A percentile compares a stretch with the other conserved stretches of the same genome.
These are phyloP conservation scores for Amanita molliuscula DNA, from an alignment of 768 basidiomycete species.

Conservation along the genomic window DNA sequence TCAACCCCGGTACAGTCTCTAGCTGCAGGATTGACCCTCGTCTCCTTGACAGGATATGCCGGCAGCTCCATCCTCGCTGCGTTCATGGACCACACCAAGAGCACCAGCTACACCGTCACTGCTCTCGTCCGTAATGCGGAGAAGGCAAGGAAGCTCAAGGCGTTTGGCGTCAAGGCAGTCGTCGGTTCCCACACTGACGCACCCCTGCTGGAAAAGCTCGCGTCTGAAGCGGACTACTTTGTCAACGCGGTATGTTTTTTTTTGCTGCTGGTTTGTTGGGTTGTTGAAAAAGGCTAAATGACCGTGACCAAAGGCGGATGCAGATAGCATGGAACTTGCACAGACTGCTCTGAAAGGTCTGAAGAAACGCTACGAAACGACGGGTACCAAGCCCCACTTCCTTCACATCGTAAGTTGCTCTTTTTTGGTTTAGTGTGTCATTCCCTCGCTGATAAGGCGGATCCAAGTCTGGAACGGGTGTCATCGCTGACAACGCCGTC, in stretches of 20 bases:
- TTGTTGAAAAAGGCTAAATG: neutral
- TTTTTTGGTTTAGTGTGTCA: neutral
- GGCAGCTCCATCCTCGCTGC: slow-evolving; percentile 34
- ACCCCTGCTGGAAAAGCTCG: slow-evolving; percentile 29
- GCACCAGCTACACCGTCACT: slow-evolving; percentile 27
- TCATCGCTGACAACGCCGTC: neutral
- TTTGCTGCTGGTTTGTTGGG: neutral
- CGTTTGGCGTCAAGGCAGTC: slow-evolving; percentile 25
- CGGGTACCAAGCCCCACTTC: slow-evolving; percentile 32
- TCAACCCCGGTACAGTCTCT: too few relatives aligned
- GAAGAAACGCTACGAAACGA: slow-evolving; percentile 33
- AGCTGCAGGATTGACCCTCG: too few relatives aligned
- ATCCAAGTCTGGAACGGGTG: neutral
- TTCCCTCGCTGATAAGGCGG: neutral
- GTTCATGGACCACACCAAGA: slow-evolving; percentile 26
- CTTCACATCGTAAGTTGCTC: slow-evolving; percentile 53
- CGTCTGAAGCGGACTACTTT: slow-evolving; percentile 32
- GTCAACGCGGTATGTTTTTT: slow-evolving; percentile 16
- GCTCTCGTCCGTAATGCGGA: slow-evolving; percentile 32
- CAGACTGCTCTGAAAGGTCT: slow-evolving; percentile 41
- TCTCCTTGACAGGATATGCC: slow-evolving; percentile 30
- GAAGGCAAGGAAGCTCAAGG: slow-evolving; percentile 32
- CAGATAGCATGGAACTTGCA: slow-evolving; percentile 34
- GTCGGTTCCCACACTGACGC: slow-evolving; percentile 38
- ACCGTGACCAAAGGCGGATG: slow-evolving; percentile 18